Base-by-base conservation (phyloP, 176 grass and related monocot genomes). In the Aegilops speltoides region DNA sequence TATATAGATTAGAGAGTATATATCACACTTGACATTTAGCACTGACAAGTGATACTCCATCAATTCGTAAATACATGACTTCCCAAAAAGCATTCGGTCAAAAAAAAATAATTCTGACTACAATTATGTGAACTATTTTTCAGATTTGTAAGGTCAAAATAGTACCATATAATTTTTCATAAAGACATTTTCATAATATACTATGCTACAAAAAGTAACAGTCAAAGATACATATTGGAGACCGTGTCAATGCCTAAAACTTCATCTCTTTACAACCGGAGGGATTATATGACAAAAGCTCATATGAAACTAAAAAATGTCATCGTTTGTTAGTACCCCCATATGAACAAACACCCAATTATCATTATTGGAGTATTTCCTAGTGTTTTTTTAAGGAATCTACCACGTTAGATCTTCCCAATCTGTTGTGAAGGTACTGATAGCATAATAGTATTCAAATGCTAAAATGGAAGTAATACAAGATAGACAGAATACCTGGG, bases 401-500 rank as follows among this genome's bases (percentile, higher is more conserved):
- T 54, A 54, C 50, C 50, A 54, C 6, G 50, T 7, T 54, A 54
- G 16, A 54, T 54, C 50, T 54, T 54, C 16, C 50, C 50, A 54
- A 54, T 54, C 17, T 19, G 50, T 54, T 54, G 50, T 54, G 50
- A 54, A 54, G 37, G 10, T 38, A 45, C 37, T 65, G 56, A 41
- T 15, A 73, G 81, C 36, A 57, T 86, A 76, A 64, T 78, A 82
- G 37, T 82, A 77, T 28, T n/a, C 50, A 86, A 54, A 82, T 79
- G 36, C 79, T 77, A 88, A 64, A 75, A 59, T 73, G 73, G 69
- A 34, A 90, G 64, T 54, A 38, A 36, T 66, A 84, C 22, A 88
- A 90, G 79, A 72, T 78, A 81, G 45, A 87, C 76, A 63, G 56
- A 88, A 79, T 86, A 98, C 96, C 89, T 95, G 13, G 96, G 91